Percentiles rank a stretch among this genome's conserved stretches.
Evolutionary conservation across 257 asterid genomes (phyloP).

Genomic region (Penstemon barbatus): DNA sequence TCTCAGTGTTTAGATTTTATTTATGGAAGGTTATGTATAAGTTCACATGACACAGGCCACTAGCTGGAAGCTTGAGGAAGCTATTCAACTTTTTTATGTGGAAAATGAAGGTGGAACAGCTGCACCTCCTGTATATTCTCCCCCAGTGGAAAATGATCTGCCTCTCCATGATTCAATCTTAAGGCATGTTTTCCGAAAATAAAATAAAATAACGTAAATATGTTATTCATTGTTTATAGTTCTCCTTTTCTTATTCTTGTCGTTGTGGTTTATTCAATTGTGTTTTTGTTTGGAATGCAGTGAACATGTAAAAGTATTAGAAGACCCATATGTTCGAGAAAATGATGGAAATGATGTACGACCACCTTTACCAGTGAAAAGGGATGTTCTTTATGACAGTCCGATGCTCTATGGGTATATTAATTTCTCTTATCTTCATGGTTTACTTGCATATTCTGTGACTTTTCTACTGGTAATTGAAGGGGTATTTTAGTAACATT

Average conservation of each 20-base stretch:
- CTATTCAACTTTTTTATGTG: constrained; percentile 86
- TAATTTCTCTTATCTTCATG: constrained; percentile 26
- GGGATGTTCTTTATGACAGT: constrained; percentile 87
- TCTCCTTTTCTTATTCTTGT: constrained; percentile 18
- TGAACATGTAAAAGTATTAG: constrained; percentile 45
- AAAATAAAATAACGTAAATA: background rate
- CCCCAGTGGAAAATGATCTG: constrained; percentile 46
- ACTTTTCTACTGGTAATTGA: background rate
- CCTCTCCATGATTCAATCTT: constrained; percentile 45
- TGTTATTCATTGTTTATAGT: background rate
- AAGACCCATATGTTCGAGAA: constrained; percentile 40
- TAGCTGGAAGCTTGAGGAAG: constrained; percentile 97
- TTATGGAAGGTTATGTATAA: constrained; percentile 21
- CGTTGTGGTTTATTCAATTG: constrained; percentile 11
- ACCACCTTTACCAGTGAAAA: constrained; percentile 89
- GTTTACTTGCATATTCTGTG: background rate
- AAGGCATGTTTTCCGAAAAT: constrained; percentile 47
- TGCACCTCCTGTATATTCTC: constrained; percentile 38
- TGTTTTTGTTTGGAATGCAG: constrained; percentile 34
- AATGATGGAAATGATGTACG: constrained; percentile 68
- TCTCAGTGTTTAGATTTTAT: constrained; percentile 5
- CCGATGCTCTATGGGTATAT: constrained; percentile 65
- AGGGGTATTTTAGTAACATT: background rate
- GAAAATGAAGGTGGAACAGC: constrained; percentile 72
- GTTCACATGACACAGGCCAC: constrained; percentile 66